A percentile compares a stretch with the other conserved stretches of the same genome.
These are phyloP conservation scores for Pseudocercospora crystallina DNA, from an alignment of 2,329 filamentous ascomycete genomes.

Conservation along the genomic window DNA sequence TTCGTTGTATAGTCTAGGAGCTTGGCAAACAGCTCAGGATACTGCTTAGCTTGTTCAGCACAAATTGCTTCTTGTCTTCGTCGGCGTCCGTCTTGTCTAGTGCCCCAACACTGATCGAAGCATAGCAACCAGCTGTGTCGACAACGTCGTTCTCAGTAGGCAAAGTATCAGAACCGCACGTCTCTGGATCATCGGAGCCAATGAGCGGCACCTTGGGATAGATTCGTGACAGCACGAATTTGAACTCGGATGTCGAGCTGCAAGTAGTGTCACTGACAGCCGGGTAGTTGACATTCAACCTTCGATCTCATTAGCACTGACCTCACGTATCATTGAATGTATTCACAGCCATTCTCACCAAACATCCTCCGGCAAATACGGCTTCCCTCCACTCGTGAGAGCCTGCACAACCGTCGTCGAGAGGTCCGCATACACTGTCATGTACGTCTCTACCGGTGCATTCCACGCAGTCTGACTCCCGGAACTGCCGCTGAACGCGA, in stretches of 20 bases:
- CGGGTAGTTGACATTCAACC: constrained; percentile 69
- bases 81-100: constrained; percentile 60
- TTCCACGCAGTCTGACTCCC: constrained; percentile 56
- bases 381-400: constrained; percentile 57
- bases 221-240: constrained; percentile 65
- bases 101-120: constrained; percentile 63
- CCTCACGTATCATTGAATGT: not conserved
- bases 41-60: constrained; percentile 52
- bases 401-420: constrained; percentile 58
- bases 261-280: constrained; percentile 52
- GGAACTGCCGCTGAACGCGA: constrained; percentile 64
- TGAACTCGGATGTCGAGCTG: constrained; percentile 54
- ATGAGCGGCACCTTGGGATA: constrained; percentile 43
- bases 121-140: constrained; percentile 55
- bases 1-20: not conserved
- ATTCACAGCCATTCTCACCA: constrained; percentile 36
- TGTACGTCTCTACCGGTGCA: constrained; percentile 49
- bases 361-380: constrained; percentile 61
- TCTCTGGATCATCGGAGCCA: constrained; percentile 52
- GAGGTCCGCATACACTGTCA: constrained; percentile 63
- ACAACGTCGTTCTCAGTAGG: constrained; percentile 61
- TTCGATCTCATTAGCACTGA: not conserved
- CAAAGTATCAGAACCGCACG: constrained; percentile 56
- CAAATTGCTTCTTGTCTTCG: constrained; percentile 52
- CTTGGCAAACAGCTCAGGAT: constrained; percentile 50